phyloP scores from a whole-genome alignment of 2,329 filamentous ascomycete genomes.

The Cercospora citrullina region DNA sequence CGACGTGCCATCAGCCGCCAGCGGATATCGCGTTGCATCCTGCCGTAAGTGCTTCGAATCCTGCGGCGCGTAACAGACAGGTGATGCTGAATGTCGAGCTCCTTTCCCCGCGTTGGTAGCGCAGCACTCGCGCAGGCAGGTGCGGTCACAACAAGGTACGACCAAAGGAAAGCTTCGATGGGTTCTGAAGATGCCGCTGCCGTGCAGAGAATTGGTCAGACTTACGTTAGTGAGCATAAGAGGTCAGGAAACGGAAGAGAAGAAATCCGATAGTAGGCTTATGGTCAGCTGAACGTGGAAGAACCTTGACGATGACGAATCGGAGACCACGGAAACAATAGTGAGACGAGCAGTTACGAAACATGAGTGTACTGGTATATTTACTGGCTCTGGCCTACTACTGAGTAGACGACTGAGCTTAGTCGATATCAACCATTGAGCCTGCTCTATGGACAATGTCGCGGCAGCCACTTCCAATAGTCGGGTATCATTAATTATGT shows the following conservation, averaged over 20 bases:
- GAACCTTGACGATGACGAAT: background rate
- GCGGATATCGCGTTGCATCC: background rate
- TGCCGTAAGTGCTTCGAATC: background rate
- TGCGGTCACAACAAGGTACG: background rate
- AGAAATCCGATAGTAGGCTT: background rate
- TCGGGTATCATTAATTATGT: slow-evolving; percentile 13
- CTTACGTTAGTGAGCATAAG: background rate
- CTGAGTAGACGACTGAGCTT: background rate
- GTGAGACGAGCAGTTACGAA: background rate
- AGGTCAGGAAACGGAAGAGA: background rate
- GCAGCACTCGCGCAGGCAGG: background rate
- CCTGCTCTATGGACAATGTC: slow-evolving; percentile 3
- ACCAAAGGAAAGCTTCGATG: background rate
- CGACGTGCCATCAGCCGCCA: background rate
- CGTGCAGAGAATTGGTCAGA: background rate
- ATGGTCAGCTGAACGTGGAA: background rate
- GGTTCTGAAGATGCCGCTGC: background rate
- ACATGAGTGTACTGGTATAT: background rate
- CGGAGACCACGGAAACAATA: background rate
- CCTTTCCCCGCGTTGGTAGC: background rate
- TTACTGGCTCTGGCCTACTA: background rate
- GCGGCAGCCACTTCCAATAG: background rate
- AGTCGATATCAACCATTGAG: slow-evolving; percentile 3
- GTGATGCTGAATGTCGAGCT: background rate
- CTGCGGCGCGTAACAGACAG: background rate